Base-by-base conservation (phyloP, 805 yeast genomes). In the Candida coquimbonensis region DNA sequence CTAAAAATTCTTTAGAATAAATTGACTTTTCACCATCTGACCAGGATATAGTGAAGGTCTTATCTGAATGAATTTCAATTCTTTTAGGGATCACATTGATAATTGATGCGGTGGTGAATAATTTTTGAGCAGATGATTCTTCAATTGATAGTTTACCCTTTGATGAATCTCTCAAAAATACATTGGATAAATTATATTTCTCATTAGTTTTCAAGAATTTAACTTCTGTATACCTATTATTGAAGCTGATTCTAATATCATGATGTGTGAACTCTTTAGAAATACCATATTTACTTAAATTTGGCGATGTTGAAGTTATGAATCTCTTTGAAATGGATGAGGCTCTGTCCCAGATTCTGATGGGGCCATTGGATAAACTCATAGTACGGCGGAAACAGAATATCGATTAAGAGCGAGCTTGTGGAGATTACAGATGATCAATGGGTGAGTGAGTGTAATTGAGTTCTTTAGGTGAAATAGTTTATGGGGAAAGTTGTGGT, bases 161-260 rank as follows among this genome's bases (percentile, higher is more conserved):
- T 40, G 87, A 80, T 0, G 87, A 71, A 55, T 85, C 95, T 55
- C 91, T 70, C 17, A 86, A 66, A 53, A 85, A 83, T 1, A 74
- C 62, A 42, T 74, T 77, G 53, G 67, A 73, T 59, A 51, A 55
- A 11, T 54, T 52, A 21, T 41, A 57, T 0, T 54, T 46, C 25
- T 44, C 49, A 7, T 53, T 44, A 3, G 36, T 25, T 7, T 38
- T 17, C 8, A 40, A 29, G 32, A 49, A 47, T 9, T 45, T 44
- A 38, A 53, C 47, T 8, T 47, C 46, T 1, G 53, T 49, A 16
- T 27, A 44, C 14, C 32, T 27, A 16, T 43, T 29, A 25, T 49
- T 39, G 32, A 16, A 38, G 3, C 33, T 24, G 7, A 49, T 45
- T 36, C 45, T 40, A 19, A 46, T 21, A 9, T 24, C 39, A 13